Conservation (phyloP, 116 monocot genomes). For the Papilionanthe hybrid region DNA sequence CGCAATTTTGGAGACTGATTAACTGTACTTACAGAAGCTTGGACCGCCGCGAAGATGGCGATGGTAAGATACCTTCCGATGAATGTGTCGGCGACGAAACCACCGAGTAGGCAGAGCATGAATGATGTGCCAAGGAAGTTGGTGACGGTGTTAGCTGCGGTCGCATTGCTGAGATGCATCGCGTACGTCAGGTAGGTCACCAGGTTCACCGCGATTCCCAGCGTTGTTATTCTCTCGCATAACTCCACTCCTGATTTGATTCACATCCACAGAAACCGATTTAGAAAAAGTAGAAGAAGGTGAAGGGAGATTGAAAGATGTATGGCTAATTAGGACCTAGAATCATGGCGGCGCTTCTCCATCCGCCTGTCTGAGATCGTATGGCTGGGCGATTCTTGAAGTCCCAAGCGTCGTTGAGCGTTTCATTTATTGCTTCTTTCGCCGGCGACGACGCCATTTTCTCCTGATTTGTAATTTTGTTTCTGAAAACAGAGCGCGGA, state of each 20-base stretch:
- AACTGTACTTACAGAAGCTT: constrained; percentile 34
- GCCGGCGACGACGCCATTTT: constrained; percentile 32
- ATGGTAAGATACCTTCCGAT: constrained; percentile 90
- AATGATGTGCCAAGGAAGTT: constrained; percentile 91
- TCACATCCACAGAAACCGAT: no score
- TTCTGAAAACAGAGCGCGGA: background rate
- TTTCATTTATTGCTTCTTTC: constrained; percentile 21
- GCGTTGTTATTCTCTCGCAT: constrained; percentile 73
- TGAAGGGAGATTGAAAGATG: background rate
- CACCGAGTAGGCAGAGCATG: constrained; percentile 86
- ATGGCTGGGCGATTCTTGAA: constrained; percentile 65
- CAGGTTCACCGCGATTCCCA: constrained; percentile 83
- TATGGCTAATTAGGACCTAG: constrained; percentile 33
- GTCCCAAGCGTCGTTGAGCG: constrained; percentile 67
- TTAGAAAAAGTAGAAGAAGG: background rate
- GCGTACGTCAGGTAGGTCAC: constrained; percentile 83
- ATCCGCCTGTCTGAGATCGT: constrained; percentile 61
- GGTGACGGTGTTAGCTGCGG: constrained; percentile 76
- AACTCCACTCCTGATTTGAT: constrained; percentile 56
- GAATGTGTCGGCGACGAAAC: constrained; percentile 87
- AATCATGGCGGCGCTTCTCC: constrained; percentile 70
- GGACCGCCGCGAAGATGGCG: constrained; percentile 75
- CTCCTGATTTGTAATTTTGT: background rate
- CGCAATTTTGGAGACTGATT: background rate
- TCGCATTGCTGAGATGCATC: constrained; percentile 88